A percentile compares a stretch with the other conserved stretches of the same genome.
These are phyloP conservation scores for Verticillium klebahnii DNA, from an alignment of 2,329 filamentous ascomycete genomes.

Conservation along the genomic window DNA sequence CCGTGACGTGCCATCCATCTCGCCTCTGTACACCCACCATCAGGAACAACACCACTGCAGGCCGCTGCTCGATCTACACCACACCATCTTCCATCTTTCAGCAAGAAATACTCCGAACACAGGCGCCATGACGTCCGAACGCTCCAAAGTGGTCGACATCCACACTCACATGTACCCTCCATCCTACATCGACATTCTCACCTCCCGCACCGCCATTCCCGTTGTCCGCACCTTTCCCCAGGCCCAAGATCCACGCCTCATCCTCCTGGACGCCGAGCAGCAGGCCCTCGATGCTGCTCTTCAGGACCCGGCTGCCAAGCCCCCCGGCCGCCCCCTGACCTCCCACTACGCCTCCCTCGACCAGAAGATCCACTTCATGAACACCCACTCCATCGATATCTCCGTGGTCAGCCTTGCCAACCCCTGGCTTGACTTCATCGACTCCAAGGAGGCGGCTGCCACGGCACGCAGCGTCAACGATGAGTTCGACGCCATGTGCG, in stretches of 20 bases:
- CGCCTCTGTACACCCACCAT: neutral
- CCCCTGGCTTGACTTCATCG: constrained; percentile 87
- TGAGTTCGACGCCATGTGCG: constrained; percentile 72
- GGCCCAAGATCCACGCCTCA: constrained; percentile 54
- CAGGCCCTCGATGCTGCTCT: constrained; percentile 43
- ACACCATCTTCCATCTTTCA: neutral
- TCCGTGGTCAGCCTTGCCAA: constrained; percentile 89
- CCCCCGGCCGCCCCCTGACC: constrained; percentile 77
- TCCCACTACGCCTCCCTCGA: constrained; percentile 75
- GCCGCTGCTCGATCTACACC: neutral
- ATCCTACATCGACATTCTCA: constrained; percentile 56
- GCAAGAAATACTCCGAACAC: neutral
- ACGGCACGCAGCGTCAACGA: constrained; percentile 69
- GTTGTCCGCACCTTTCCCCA: constrained; percentile 64
- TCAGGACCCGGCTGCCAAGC: constrained; percentile 48
- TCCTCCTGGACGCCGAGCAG: constrained; percentile 54
- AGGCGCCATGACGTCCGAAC: neutral
- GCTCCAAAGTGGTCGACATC: constrained; percentile 52
- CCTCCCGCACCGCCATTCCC: constrained; percentile 58
- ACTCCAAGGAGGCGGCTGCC: constrained; percentile 51
- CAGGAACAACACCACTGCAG: neutral
- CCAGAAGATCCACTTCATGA: constrained; percentile 84
- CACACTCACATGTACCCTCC: constrained; percentile 69
- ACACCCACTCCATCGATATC: constrained; percentile 72
- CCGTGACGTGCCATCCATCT: neutral